phyloP scores from a whole-genome alignment of 495 filamentous ascomycete genomes.

The Letharia lupina region DNA sequence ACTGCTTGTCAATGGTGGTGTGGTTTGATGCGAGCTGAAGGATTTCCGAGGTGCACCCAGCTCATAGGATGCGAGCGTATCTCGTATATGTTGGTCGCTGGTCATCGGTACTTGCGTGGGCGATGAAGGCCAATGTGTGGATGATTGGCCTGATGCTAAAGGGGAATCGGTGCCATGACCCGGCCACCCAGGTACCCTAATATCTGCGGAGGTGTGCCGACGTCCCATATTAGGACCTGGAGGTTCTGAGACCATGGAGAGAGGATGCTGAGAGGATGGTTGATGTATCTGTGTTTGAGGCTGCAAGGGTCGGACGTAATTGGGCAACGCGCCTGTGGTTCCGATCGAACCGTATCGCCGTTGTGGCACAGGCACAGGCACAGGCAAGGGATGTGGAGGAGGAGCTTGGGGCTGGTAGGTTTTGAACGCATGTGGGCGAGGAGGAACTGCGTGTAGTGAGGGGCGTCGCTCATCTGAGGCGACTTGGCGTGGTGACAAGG shows the following conservation, averaged over 20 bases:
- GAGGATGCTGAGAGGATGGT: constrained; percentile 56
- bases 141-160: constrained; percentile 62
- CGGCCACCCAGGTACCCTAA: constrained; percentile 83
- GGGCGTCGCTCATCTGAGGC: constrained; percentile 76
- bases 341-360: constrained; percentile 59
- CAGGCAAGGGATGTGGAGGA: constrained; percentile 39
- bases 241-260: constrained; percentile 63
- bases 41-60: constrained; percentile 53
- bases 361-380: constrained; percentile 15
- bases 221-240: constrained; percentile 64
- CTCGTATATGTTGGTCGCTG: constrained; percentile 73
- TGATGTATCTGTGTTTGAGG: constrained; percentile 50
- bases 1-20: constrained; percentile 50
- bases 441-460: constrained; percentile 31
- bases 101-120: constrained; percentile 58
- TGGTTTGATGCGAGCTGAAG: constrained; percentile 59
- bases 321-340: constrained; percentile 61
- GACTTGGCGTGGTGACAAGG: constrained; percentile 85
- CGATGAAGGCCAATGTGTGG: constrained; percentile 74
- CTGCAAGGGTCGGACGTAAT: constrained; percentile 55
- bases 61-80: constrained; percentile 76
- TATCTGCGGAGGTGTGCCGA: constrained; percentile 92
- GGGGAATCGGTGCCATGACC: constrained; percentile 49
- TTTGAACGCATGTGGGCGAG: constrained; percentile 53
- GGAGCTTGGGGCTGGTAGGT: constrained; percentile 77